Evolutionary conservation across 2,329 filamentous ascomycete genomes (phyloP), one percentile per base, ranked within the genome.

Genomic region (Cladophialophora immunda): DNA sequence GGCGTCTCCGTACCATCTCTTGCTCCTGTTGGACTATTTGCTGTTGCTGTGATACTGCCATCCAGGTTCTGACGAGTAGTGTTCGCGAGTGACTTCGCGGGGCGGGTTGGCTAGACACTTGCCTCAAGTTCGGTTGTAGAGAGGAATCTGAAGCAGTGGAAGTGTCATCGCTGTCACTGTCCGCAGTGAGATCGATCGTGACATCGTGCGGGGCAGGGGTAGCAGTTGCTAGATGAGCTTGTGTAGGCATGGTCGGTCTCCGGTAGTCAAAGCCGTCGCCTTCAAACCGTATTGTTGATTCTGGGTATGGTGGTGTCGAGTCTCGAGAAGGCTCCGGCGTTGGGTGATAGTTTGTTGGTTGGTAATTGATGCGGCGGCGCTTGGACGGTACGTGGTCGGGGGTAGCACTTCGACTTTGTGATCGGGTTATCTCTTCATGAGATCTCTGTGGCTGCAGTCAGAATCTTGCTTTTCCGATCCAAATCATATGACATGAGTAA

Each of bases 261-360:
- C 86, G 79, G 68, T 80, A 85, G 69, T 88, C 86, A 53, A 82
- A 78, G 3, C 86, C 85, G 77, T 87, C 84, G n/a, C 85, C 83
- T 15, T 79, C 74, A 69, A 76, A 84, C 77, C 66, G 58, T 55
- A 22, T n/a, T 9, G 54, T 52, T 58, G 57, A 57, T 53, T 77
- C 56, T 80, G 78, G 9, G 13, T 60, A 19, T 34, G 52, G 56
- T 32, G 57, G 57, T 15, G 34, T 38, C 27, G 68, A 64, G 32
- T 62, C 57, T 53, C 30, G 30, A 25, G 50, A 66, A 59, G 67
- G 65, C 72, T 61, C 41, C 59, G 66, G n/a, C 62, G 74, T 67
- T 41, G 75, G 64, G 34, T 22, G 4, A 58, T 61, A 45, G 34
- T 56, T 67, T 62, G 74, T 67, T 41, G 75, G 64, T 36, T 22